Base-by-base conservation (phyloP, 352 stramenopile genomes). In the Globisporangium camurandrum region DNA sequence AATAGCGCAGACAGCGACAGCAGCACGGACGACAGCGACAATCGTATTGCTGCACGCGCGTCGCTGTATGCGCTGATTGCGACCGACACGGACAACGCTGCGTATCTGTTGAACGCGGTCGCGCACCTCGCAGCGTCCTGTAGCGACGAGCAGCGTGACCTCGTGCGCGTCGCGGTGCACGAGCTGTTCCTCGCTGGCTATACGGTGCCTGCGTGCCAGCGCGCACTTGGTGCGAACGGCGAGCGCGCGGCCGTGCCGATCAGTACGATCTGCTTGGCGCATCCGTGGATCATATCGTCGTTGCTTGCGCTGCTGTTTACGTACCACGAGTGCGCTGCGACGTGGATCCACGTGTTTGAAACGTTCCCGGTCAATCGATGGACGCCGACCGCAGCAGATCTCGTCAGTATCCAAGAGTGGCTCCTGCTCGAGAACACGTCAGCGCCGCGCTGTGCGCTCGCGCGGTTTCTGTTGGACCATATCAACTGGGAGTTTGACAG, bases 401-500 rank as follows among this genome's bases (percentile, higher is more conserved):
- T 94, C 46, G 39, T 64, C 1, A 84, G 76, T 49, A 57, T 94
- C 14, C 80, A 94, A 51, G 75, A 88, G 46, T 94, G 83, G 83
- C 42, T 94, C 9, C 48, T 88, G 26, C 59, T 92, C n/a, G 76
- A 91, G 28, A 80, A 94, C 49, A 77, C 79, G 11, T 55, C 47
- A 0, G 63, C 80, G 22, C 66, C 75, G 26, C 73, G 81, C 16
- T 84, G 71, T 54, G 66, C 61, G 3, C 51, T 94, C 12, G 83
- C 80, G 33, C 63, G 83, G 10, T 91, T 91, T 47, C 58, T 94
- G 12, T 48, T 94, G 8, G 83, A 94, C 36, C 67, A 73, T 20
- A 87, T 94, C 42, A 92, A 92, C 65, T 94, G 83, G 83, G 80
- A 90, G 48, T 87, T 78, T 12, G 75, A 89, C 43, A 51, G 77